Evolutionary conservation across 2,329 filamentous ascomycete species (phyloP).

Genomic region (Claviceps lovelessii): DNA sequence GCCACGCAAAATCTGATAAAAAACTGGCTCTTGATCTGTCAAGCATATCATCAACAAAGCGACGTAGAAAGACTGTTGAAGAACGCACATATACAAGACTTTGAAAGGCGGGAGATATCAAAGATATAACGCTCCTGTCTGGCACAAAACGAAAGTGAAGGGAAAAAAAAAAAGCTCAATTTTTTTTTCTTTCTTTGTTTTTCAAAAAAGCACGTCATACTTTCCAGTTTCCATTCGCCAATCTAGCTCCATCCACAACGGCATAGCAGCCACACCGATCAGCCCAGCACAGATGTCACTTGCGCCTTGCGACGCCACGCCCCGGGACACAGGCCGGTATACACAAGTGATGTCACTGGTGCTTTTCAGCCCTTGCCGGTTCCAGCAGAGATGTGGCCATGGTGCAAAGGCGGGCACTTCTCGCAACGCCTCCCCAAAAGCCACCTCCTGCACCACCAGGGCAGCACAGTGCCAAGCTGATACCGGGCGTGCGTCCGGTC

Average conservation of each 20-base stretch:
- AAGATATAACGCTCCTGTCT: too few species aligned
- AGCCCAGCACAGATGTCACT: background rate
- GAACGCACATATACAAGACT: background rate
- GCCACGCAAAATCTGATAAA: background rate
- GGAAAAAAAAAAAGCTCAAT: too few species aligned
- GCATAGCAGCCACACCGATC: background rate
- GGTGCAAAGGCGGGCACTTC: slow-evolving; percentile 6
- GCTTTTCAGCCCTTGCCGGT: background rate
- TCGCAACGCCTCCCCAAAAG: slow-evolving; percentile 2
- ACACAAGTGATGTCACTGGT: too few species aligned
- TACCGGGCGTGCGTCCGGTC: slow-evolving; percentile 26
- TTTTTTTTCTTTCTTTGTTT: too few species aligned
- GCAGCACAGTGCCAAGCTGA: slow-evolving; percentile 22
- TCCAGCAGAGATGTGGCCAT: background rate
- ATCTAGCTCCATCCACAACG: background rate
- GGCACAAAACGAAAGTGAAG: too few species aligned
- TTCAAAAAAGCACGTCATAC: background rate
- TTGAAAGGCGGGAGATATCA: too few species aligned
- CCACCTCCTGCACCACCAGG: slow-evolving; percentile 23
- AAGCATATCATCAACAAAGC: too few species aligned
- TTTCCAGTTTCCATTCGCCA: background rate
- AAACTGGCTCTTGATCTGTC: background rate
- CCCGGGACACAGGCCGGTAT: background rate
- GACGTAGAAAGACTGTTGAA: background rate
- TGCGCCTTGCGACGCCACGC: background rate